Evolutionary conservation across 2,329 filamentous ascomycete species (phyloP), one percentile per base, ranked within the genome.

Genomic region (Fusarium nodosum): DNA sequence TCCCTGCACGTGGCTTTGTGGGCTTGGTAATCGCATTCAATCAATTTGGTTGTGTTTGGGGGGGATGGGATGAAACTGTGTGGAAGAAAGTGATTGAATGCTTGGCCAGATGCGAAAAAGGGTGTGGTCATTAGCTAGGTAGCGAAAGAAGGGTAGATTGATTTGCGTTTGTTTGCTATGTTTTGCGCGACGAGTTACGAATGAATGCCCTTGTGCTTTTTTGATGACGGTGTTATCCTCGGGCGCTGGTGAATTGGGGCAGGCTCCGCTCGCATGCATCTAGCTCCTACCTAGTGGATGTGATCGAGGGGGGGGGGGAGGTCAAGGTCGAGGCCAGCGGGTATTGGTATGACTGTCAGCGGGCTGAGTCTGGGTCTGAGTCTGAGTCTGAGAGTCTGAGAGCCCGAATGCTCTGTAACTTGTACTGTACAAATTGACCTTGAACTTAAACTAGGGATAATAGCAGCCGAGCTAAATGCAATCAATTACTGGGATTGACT

Each of bases 211-310:
- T 30, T 30, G 2, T 10, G 10, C 10, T 30, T 34, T 34, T 34
- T 34, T 34, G 33, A 34, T 13, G 33, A 34, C 24, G 48, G 33
- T 16, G 36, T 28, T 51, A 39, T 36, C 34, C 34, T 51, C 33
- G 48, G 48, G 33, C 48, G 48, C n/a, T 26, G 24, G 33, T 38
- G 48, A 26, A 20, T 50, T 38, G 39, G 34, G 30, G 44, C 33
- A 56, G 22, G 11, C 24, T 42, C 30, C 36, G 38, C 42, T 36
- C 41, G 31, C 47, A 64, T 20, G 22, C 33, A 26, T 33, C 31
- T 26, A 67, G 36, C 20, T 64, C 42, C 31, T 52, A 26, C 22
- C n/a, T n/a, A n/a, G n/a, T 55, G 31, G 33, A 68, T 60, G 39
- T 31, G 55, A 31, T 44, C 20, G 33, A 44, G 7, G 10, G 31